phyloP scores from a whole-genome alignment of 1,139 yeast genomes.

The Blastobotrys ciferrii region DNA sequence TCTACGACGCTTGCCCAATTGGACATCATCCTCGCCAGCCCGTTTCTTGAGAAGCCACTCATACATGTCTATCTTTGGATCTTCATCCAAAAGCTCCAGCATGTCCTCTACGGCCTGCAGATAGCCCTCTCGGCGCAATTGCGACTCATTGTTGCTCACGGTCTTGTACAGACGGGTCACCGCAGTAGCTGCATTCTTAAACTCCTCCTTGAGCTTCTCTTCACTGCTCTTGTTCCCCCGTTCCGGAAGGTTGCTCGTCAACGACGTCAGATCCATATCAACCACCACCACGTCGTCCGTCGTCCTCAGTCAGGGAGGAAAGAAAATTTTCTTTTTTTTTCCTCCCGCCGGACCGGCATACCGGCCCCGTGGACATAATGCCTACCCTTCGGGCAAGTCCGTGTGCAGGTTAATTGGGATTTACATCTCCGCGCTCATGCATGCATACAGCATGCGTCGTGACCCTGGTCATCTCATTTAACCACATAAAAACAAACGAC shows the following conservation, averaged over 20 bases:
- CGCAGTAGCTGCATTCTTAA: constrained; percentile 34
- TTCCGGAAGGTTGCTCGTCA: constrained; percentile 20
- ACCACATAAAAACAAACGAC: background rate
- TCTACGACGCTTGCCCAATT: constrained; percentile 1
- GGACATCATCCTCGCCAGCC: constrained; percentile 12
- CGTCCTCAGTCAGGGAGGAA: no score
- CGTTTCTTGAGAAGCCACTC: constrained; percentile 26
- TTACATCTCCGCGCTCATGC: background rate
- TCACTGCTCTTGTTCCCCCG: constrained; percentile 4
- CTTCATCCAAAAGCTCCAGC: constrained; percentile 23
- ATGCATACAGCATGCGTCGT: background rate
- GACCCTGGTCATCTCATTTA: constrained; percentile 2
- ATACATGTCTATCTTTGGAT: constrained; percentile 24
- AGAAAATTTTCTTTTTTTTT: constrained; percentile 5
- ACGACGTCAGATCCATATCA: constrained; percentile 18
- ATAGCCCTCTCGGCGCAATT: constrained; percentile 31
- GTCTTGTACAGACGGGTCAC: constrained; percentile 34
- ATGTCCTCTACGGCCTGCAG: constrained; percentile 29
- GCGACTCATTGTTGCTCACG: constrained; percentile 26
- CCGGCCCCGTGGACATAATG: no score
- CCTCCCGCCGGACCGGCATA: no score
- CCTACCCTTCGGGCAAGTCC: constrained; percentile 1
- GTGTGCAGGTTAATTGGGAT: background rate
- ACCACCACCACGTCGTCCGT: background rate
- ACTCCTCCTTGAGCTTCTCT: constrained; percentile 21